Conservation (phyloP, 768 basidiomycete species). For the Mrakia frigida region DNA sequence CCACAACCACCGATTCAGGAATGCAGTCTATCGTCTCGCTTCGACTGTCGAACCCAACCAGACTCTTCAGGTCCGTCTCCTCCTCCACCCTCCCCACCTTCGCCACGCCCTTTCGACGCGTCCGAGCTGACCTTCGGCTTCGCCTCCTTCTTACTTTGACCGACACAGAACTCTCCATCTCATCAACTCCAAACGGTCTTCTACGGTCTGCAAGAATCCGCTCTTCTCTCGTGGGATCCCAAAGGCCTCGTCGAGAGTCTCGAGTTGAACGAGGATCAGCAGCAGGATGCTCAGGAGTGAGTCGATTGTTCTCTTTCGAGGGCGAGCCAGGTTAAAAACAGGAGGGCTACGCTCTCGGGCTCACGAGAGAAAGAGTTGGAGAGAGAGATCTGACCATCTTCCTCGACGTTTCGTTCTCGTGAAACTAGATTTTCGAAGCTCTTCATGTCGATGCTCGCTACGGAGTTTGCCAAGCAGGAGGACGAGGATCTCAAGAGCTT, state of each 20-base stretch:
- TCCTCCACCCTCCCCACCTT: constrained; percentile 43
- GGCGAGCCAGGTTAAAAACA: background rate
- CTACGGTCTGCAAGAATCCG: constrained; percentile 73
- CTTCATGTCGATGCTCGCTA: constrained; percentile 82
- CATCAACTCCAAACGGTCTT: constrained; percentile 53
- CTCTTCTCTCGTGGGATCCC: constrained; percentile 71
- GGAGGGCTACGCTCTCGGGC: background rate
- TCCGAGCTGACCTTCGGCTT: constrained; percentile 38
- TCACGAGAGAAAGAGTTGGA: background rate
- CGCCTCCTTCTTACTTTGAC: background rate
- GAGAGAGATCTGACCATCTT: background rate
- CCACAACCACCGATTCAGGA: constrained; percentile 72
- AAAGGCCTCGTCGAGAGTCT: constrained; percentile 77
- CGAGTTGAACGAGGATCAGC: constrained; percentile 71
- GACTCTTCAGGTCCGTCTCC: constrained; percentile 48
- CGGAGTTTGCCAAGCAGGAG: constrained; percentile 78
- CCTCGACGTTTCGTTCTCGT: constrained; percentile 15
- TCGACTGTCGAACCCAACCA: constrained; percentile 53
- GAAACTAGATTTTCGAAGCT: constrained; percentile 77
- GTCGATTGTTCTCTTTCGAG: constrained; percentile 36
- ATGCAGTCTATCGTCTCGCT: constrained; percentile 73
- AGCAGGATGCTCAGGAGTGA: constrained; percentile 96
- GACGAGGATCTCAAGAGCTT: constrained; percentile 60
- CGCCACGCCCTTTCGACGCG: constrained; percentile 66
- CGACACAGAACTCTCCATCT: constrained; percentile 39